Percentiles rank a stretch among this genome's conserved stretches.
phyloP scores from a whole-genome alignment of 2,329 filamentous ascomycete species.

The Monosporascus sp. region DNA sequence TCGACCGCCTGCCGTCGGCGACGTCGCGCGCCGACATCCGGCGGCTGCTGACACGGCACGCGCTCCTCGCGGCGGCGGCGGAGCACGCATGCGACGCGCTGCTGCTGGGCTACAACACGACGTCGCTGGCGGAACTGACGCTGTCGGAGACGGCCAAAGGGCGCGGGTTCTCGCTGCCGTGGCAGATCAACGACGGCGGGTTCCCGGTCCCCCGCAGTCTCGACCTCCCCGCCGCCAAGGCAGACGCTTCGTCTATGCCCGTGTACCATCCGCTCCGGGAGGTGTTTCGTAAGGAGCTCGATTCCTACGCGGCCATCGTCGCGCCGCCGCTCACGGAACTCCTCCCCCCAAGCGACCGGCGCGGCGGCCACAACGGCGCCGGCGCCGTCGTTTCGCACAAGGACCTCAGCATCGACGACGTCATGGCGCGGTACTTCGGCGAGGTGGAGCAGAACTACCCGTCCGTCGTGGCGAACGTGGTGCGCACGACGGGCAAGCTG shows the following conservation, averaged over 20 bases:
- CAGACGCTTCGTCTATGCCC: constrained; percentile 20
- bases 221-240: constrained; percentile 7
- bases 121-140: constrained; percentile 77
- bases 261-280: constrained; percentile 82
- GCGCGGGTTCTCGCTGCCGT: constrained; percentile 76
- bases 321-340: constrained; percentile 47
- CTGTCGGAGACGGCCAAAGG: constrained; percentile 88
- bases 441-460: constrained; percentile 82
- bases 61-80: constrained; percentile 63
- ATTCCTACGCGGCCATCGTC: constrained; percentile 55
- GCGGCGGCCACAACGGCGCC: constrained; percentile 18
- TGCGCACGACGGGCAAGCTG: constrained; percentile 83
- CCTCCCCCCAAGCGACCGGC: constrained; percentile 31
- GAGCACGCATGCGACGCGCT: constrained; percentile 60
- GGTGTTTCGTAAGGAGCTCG: constrained; percentile 74
- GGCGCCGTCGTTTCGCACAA: constrained; percentile 56
- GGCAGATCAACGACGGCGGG: constrained; percentile 72
- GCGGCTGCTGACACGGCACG: constrained; percentile 63
- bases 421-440: constrained; percentile 85
- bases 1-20: constrained; percentile 61
- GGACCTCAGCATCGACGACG: constrained; percentile 81
- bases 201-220: constrained; percentile 22
- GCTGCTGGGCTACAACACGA: constrained; percentile 82
- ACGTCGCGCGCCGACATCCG: constrained; percentile 73
- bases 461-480: constrained; percentile 91